phyloP scores from a whole-genome alignment of 257 asterid genomes.

The Linaria vulgaris region DNA sequence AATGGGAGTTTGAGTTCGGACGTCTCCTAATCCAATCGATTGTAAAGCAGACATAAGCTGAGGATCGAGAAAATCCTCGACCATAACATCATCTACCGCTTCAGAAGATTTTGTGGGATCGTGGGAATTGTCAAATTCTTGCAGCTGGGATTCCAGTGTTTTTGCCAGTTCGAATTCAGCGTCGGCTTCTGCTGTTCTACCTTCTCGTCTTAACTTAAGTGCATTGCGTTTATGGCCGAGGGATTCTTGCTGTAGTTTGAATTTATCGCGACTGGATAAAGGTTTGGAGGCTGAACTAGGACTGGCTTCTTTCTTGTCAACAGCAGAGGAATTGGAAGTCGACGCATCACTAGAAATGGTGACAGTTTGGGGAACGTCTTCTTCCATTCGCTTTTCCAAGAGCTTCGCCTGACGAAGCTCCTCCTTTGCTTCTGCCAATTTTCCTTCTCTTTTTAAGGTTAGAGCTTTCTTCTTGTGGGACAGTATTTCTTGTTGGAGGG shows the following conservation, averaged over 20 bases:
- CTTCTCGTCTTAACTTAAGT: constrained; percentile 84
- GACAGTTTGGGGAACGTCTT: constrained; percentile 36
- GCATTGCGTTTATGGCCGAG: constrained; percentile 83
- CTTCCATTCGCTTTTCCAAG: constrained; percentile 60
- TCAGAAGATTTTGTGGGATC: constrained; percentile 32
- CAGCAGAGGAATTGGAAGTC: constrained; percentile 3
- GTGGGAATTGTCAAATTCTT: constrained; percentile 42
- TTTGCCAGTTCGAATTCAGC: constrained; percentile 73
- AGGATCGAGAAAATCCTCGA: constrained; percentile 91
- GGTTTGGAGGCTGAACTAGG: constrained; percentile 60
- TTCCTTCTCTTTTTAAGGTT: constrained; percentile 85
- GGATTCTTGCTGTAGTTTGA: constrained; percentile 79
- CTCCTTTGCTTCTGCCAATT: constrained; percentile 88
- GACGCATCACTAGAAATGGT: constrained; percentile 36
- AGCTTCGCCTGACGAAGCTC: constrained; percentile 85
- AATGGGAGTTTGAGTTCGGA: constrained; percentile 27
- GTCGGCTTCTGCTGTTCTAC: constrained; percentile 78
- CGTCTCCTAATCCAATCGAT: constrained; percentile 62
- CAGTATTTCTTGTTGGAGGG: constrained; percentile 60
- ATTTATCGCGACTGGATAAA: constrained; percentile 69
- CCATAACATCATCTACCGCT: constrained; percentile 40
- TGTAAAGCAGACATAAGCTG: constrained; percentile 81
- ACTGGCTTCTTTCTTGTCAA: constrained; percentile 46
- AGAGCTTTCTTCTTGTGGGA: constrained; percentile 81
- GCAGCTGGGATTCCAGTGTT: constrained; percentile 69